Percentiles rank a stretch among this genome's conserved stretches.
Conservation (phyloP, 306 rosid genomes). For the Crataegus laevigata region DNA sequence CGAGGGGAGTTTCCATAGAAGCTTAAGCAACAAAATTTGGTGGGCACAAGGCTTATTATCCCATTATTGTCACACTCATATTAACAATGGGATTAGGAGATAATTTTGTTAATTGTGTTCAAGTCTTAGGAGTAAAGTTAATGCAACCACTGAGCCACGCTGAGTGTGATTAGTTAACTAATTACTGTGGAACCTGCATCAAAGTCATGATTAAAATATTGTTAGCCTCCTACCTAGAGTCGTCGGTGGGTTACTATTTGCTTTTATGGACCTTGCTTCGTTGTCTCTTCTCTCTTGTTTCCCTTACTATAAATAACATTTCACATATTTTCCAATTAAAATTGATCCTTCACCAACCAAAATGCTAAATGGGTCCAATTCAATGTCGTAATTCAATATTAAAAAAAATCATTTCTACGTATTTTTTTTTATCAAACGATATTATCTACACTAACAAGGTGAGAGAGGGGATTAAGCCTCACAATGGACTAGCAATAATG, state of each 20-base stretch:
- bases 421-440: too few species aligned
- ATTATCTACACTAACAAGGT: too few species aligned
- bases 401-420: too few species aligned
- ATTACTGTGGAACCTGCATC: neutral
- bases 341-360: neutral
- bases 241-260: conserved; percentile 19
- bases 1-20: too few species aligned
- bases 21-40: neutral
- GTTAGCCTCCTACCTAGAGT: neutral
- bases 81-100: neutral
- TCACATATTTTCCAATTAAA: neutral
- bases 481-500: too few species aligned
- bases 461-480: too few species aligned
- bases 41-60: neutral
- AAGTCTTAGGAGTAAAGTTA: conserved; percentile 36
- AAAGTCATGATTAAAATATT: neutral
- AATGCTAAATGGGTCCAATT: neutral
- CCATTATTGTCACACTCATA: neutral
- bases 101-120: neutral
- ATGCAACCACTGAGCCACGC: conserved; percentile 6
- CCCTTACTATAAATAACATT: neutral
- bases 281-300: neutral
- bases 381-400: too few species aligned
- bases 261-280: neutral
- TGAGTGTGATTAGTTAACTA: conserved; percentile 11